These are phyloP conservation scores for Apiospora marii DNA, from an alignment of 2,329 filamentous ascomycete species.

Conservation along the genomic window DNA sequence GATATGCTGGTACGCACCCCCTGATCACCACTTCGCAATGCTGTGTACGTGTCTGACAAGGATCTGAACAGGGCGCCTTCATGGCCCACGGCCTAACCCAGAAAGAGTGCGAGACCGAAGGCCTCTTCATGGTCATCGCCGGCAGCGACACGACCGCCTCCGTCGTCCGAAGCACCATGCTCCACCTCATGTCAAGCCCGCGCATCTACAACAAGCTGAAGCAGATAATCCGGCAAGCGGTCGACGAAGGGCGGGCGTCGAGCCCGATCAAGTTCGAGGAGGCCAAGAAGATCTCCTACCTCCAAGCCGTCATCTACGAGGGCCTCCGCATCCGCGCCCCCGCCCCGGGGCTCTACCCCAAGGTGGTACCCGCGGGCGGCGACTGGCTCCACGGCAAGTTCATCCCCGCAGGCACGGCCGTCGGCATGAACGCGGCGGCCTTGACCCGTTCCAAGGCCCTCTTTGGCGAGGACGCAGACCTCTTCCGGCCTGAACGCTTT, in stretches of 20 bases:
- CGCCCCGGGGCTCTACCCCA: constrained; percentile 40
- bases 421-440: constrained; percentile 45
- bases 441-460: constrained; percentile 39
- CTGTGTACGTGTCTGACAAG: neutral
- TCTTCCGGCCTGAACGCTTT: constrained; percentile 53
- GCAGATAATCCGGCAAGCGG: constrained; percentile 50
- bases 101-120: constrained; percentile 41
- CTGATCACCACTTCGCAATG: neutral
- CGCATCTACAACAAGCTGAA: constrained; percentile 53
- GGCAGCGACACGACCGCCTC: constrained; percentile 61
- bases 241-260: constrained; percentile 42
- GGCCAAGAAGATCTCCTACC: constrained; percentile 44
- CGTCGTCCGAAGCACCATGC: constrained; percentile 54
- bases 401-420: constrained; percentile 45
- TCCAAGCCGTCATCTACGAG: constrained; percentile 48
- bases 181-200: constrained; percentile 56
- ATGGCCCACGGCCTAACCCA: constrained; percentile 41
- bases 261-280: constrained; percentile 40
- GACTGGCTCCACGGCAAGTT: constrained; percentile 41
- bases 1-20: constrained; percentile 29
- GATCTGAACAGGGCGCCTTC: constrained; percentile 39
- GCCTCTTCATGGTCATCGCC: constrained; percentile 38
- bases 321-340: constrained; percentile 47
- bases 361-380: constrained; percentile 39
- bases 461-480: constrained; percentile 43